Percentiles rank a stretch among this genome's conserved stretches.
Conservation (phyloP, 2,329 filamentous ascomycete species). For the Cladosporium sp. region DNA sequence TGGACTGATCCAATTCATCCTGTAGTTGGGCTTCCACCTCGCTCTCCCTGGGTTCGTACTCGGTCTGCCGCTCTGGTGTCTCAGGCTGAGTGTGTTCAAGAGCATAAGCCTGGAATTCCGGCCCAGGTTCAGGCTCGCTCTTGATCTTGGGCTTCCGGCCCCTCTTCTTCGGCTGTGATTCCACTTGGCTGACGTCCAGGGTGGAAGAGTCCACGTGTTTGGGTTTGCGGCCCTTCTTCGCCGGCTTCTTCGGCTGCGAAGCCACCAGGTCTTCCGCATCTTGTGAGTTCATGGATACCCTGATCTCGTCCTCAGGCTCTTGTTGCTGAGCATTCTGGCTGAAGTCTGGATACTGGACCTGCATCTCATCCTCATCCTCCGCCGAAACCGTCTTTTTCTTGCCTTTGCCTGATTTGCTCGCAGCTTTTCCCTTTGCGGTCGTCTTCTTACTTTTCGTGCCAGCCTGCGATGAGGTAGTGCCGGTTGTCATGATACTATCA, state of each 20-base stretch:
- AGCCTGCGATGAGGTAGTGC: slow-evolving; percentile 26
- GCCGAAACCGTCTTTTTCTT: slow-evolving; percentile 30
- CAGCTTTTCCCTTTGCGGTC: slow-evolving; percentile 44
- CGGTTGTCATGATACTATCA: slow-evolving; percentile 54
- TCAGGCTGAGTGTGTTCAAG: slow-evolving; percentile 23
- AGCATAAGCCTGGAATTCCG: slow-evolving; percentile 24
- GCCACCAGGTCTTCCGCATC: slow-evolving; percentile 17
- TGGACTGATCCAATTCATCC: slow-evolving; percentile 35
- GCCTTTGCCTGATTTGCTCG: slow-evolving; percentile 35
- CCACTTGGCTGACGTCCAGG: slow-evolving; percentile 29
- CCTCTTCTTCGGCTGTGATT: slow-evolving; percentile 31
- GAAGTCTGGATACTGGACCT: slow-evolving; percentile 23
- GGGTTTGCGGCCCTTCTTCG: slow-evolving; percentile 24
- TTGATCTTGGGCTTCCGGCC: slow-evolving; percentile 34
- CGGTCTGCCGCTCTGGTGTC: slow-evolving; percentile 15
- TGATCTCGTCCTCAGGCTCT: slow-evolving; percentile 22
- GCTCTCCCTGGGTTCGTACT: slow-evolving; percentile 21
- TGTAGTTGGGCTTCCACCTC: slow-evolving; percentile 34
- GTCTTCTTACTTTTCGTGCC: slow-evolving; percentile 37
- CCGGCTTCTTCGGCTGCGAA: slow-evolving; percentile 29
- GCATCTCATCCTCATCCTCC: slow-evolving; percentile 22
- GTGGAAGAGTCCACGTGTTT: slow-evolving; percentile 34
- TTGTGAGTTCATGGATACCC: slow-evolving; percentile 11
- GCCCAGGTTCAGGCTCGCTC: slow-evolving; percentile 24
- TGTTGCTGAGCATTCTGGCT: slow-evolving; percentile 21